phyloP scores from a whole-genome alignment of 106 monocot species.

The Vanilla planifolia region DNA sequence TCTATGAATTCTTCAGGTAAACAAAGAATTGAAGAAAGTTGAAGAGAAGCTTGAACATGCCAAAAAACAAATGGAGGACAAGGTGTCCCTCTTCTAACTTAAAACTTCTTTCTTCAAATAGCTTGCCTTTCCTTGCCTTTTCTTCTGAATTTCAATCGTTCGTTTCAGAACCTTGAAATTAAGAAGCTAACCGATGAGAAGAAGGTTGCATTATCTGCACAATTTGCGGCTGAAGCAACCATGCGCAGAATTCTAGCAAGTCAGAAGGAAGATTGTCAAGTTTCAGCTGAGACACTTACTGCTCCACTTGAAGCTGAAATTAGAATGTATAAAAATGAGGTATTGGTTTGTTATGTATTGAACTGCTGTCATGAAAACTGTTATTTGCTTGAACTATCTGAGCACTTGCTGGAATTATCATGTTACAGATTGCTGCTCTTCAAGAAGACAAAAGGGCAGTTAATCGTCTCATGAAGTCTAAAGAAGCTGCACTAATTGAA shows the following conservation, averaged over 20 bases:
- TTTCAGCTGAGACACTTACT: constrained; percentile 27
- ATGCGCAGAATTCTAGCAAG: constrained; percentile 53
- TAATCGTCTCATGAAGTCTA: constrained; percentile 33
- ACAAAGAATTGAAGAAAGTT: constrained; percentile 30
- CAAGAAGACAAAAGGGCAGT: constrained; percentile 34
- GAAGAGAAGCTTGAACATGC: constrained; percentile 24
- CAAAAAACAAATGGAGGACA: constrained; percentile 30
- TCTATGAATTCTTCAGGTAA: constrained; percentile 18
- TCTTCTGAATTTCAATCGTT: no score
- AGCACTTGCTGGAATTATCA: neutral
- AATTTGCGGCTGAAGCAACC: constrained; percentile 67
- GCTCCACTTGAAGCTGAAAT: constrained; percentile 41
- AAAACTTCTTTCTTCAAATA: neutral
- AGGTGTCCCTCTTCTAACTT: constrained; percentile 11
- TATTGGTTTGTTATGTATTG: constrained; percentile 5
- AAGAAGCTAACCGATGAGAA: constrained; percentile 43
- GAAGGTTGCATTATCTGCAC: constrained; percentile 57
- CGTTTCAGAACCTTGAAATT: constrained; percentile 57
- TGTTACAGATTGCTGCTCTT: constrained; percentile 21
- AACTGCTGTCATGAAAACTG: neutral
- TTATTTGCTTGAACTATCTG: neutral
- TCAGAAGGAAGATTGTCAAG: constrained; percentile 31
- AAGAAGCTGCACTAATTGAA: constrained; percentile 39
- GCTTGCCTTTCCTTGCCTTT: neutral
- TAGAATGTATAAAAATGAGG: constrained; percentile 30